Percentiles rank a stretch among this genome's conserved stretches.
These are phyloP conservation scores for Mychonastes homosphaera DNA, from an alignment of 139 green algal genomes.

Conservation along the genomic window DNA sequence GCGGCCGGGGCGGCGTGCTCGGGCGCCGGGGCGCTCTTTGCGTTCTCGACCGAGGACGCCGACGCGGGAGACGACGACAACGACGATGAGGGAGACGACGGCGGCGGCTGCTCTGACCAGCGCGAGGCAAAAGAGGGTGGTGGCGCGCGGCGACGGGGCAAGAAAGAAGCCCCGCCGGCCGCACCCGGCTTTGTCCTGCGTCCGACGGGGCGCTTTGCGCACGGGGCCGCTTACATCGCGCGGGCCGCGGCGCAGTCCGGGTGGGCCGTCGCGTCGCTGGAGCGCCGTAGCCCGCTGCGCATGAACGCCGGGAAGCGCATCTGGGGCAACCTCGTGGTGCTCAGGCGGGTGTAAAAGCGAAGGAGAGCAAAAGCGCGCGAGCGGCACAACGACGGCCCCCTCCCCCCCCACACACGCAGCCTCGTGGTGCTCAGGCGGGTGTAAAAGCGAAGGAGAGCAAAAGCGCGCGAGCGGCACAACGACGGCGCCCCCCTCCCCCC, in stretches of 20 bases:
- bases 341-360: no score
- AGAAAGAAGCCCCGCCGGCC: not conserved
- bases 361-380: no score
- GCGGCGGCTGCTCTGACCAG: no score
- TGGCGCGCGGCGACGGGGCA: not conserved
- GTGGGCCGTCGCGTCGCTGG: conserved; percentile 15
- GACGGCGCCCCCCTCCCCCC: no score
- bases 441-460: no score
- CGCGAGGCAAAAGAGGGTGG: not conserved
- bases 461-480: no score
- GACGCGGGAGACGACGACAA: not conserved
- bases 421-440: conserved; percentile 21
- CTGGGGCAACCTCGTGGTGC: conserved; percentile 24
- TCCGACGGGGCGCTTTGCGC: conserved; percentile 28
- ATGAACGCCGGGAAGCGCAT: conserved; percentile 31
- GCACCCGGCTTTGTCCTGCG: conserved; percentile 17
- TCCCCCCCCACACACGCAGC: no score
- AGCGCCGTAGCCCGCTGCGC: conserved; percentile 9
- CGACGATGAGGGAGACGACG: not conserved
- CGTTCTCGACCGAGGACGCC: conserved; percentile 26
- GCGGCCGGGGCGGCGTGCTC: conserved; percentile 8
- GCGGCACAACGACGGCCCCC: no score
- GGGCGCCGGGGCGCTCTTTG: conserved; percentile 17
- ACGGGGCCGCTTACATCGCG: conserved; percentile 20
- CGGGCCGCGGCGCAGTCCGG: conserved; percentile 1